Conservation (phyloP, 75 land plant genomes). For the Sequoiadendron giganteum region DNA sequence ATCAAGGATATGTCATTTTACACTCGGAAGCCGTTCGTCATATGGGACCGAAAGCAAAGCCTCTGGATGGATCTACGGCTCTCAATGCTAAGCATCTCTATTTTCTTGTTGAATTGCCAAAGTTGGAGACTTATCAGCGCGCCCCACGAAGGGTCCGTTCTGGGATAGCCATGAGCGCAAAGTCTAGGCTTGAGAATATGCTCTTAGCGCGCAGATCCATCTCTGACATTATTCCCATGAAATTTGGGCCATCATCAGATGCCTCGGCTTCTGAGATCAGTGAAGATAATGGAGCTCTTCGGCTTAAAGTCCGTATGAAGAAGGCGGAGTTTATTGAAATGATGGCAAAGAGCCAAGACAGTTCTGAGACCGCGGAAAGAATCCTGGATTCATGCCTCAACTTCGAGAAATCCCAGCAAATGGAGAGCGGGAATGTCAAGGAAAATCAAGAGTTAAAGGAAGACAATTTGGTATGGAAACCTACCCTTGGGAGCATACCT, state of each 20-base stretch:
- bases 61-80: slow-evolving; percentile 18
- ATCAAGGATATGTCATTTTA: slow-evolving; percentile 42
- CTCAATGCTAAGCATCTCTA: too few relatives aligned
- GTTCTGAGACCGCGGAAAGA: slow-evolving; percentile 47
- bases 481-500: background rate
- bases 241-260: background rate
- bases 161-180: slow-evolving; percentile 54
- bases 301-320: slow-evolving; percentile 16
- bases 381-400: slow-evolving; percentile 28
- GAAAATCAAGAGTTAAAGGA: background rate
- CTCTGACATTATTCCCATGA: slow-evolving; percentile 40
- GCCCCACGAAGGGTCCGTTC: slow-evolving; percentile 43
- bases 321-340: slow-evolving; percentile 37
- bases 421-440: too few relatives aligned
- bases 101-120: slow-evolving; percentile 10
- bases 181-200: slow-evolving; percentile 54
- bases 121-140: background rate
- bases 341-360: slow-evolving; percentile 35
- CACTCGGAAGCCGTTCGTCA: slow-evolving; percentile 55
- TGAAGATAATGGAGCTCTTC: too few relatives aligned
- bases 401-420: background rate
- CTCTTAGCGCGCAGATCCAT: slow-evolving; percentile 42
- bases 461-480: background rate
- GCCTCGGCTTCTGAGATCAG: too few relatives aligned
- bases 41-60: slow-evolving; percentile 41